Evolutionary conservation across 441 rosid species (phyloP).

Genomic region (Aquilaria agallochum): DNA sequence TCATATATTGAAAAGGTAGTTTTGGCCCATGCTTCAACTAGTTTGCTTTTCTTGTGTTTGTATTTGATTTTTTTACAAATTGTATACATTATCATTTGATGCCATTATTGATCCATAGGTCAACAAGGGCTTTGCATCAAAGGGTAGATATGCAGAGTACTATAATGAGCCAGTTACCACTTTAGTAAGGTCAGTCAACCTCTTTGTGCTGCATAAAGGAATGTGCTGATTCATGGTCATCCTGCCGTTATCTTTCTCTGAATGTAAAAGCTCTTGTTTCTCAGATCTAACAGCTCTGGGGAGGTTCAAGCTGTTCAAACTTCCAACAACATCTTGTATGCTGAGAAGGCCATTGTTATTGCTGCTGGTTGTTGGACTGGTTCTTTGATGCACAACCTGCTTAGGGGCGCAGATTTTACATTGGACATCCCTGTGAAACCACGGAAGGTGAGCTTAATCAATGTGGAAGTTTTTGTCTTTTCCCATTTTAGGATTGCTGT

Average conservation of each 20-base stretch:
- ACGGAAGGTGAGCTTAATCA: constrained; percentile 54
- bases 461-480: too few species aligned
- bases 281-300: constrained; percentile 47
- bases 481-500: too few species aligned
- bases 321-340: constrained; percentile 45
- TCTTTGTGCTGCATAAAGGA: constrained; percentile 9
- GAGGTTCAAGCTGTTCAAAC: constrained; percentile 68
- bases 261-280: constrained; percentile 4
- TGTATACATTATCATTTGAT: neutral
- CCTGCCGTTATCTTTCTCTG: neutral
- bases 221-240: neutral
- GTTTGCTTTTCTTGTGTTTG: constrained; percentile 9
- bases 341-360: constrained; percentile 67
- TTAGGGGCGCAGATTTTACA: constrained; percentile 41
- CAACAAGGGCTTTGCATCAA: constrained; percentile 48
- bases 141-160: constrained; percentile 87
- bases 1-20: constrained; percentile 69
- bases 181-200: constrained; percentile 47
- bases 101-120: constrained; percentile 31
- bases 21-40: constrained; percentile 1
- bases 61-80: neutral
- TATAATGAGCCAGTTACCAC: constrained; percentile 68
- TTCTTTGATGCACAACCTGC: constrained; percentile 52
- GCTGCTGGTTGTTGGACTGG: constrained; percentile 99
- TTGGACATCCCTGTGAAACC: constrained; percentile 77